Base-by-base conservation (phyloP, 495 filamentous ascomycete species). In the Pyrenopolyporus hunteri region DNA sequence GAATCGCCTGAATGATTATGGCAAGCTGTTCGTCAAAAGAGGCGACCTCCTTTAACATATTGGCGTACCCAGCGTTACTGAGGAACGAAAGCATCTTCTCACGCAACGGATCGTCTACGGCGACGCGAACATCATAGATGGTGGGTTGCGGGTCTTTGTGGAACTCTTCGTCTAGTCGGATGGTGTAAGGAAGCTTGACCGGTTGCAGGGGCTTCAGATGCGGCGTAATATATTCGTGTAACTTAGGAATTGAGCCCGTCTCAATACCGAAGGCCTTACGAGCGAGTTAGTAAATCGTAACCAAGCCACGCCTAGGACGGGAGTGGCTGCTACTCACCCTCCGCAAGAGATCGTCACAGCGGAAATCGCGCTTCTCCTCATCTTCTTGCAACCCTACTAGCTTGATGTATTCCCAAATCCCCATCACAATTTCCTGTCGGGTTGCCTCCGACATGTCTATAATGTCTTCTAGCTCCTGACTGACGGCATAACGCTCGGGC, bases 381-480 rank as follows among this genome's bases (percentile, higher is more conserved):
- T 96, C 91, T 62, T 97, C 93, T 70, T 93, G 89, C 11, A 99
- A 75, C 8, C 86, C 87, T 81, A 89, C 90, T 16, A 89, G 82
- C 57, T 89, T 88, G 61, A 96, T 89, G 70, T 99, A 99, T 70
- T 98, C 91, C 91, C 92, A 98, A 22, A 99, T 83, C 20, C 89
- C 92, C 78, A 93, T 88, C 16, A 96, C 85, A 23, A 91, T 88
- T 26, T 91, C 91, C 29, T 90, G 86, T 9, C 91, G 84, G 11
- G 93, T 93, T 46, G 92, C 95, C 67, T 95, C 91, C 45, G 87
- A 82, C 43, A 89, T 87, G 66, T 98, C 95, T 16, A 98, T 77
- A 8, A 99, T 80, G 50, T 95, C 90, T 22, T 92, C 89, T 6
- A 99, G 76, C 57, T 86, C 82, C 47, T 85, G 85, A 70, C 85